Evolutionary conservation across 805 yeast species (phyloP), one percentile per base, ranked within the genome.

Genomic region (Cyberlindnera veronae): DNA sequence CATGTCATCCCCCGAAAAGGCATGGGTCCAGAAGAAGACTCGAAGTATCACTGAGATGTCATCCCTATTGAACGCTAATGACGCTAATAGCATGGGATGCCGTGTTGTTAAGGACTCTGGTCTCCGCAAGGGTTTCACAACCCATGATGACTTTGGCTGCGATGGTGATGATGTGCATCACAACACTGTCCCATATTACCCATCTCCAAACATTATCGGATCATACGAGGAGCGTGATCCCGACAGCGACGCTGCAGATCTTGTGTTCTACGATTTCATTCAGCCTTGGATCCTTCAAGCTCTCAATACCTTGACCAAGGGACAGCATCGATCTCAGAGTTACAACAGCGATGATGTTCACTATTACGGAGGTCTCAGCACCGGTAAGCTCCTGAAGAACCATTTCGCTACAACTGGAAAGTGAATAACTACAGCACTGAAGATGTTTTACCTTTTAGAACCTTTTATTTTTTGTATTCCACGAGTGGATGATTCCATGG

Each of bases 121-220:
- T 9, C 54, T 71, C 12, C 54, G 78, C 1, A 77, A 76, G 45
- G 99, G 99, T 0, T 85, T 84, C 51, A 80, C 79, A 0, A 91
- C 99, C 0, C 53, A 62, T 33, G 99, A 93, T 57, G 98, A 91
- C 54, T 71, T 73, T 51, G 99, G 97, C 0, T 62, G 68, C 48
- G 79, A 80, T 46, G 99, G 99, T 17, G 99, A 93, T 58, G 98
- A 85, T 67, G 72, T 88, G 28, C 51, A 79, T 41, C 90, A 84
- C 63, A 67, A 64, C 42, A 73, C 85, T 2, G 73, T 83, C 34
- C 66, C 67, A 0, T 66, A 71, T 42, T 81, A 73, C 58, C 74
- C 71, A 7, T 68, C 88, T 3, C 96, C 98, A 9, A 90, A 88
- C 53, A 95, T 86, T 11, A 77, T 91, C 20, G 83, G 77, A 49